Base-by-base conservation (phyloP, 305 asterid genomes). In the Fraxinus nigra region DNA sequence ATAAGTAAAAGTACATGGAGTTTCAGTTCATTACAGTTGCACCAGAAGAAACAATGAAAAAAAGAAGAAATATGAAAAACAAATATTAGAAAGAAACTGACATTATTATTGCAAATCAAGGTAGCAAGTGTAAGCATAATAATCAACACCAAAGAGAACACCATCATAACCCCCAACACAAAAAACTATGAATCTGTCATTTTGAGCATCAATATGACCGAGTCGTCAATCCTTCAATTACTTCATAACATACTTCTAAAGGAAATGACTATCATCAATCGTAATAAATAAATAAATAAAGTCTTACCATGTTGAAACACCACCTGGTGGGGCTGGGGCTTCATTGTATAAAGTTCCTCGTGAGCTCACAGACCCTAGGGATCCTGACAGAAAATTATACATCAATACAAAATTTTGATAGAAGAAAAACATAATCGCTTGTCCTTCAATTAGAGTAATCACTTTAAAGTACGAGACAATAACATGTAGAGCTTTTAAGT, bases 281-380 rank as follows among this genome's bases (percentile, higher is more conserved):
- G 37, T 56, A 72, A 80, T 69, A 69, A 78, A 46, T 13, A 13
- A 46, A 46, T 43, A 56, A 56, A 80, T 40, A 54, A 56, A 80
- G 72, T 80, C 93, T 90, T 87, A 95, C 99, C 99, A 95, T 82
- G 97, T 88, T 80, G 83, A 77, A 85, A 86, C 86, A 82, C 89
- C 93, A 20, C 61, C 83, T 24, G 87, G 74, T 54, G 85, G 77
- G 78, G 86, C 81, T 18, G 87, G 82, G 78, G 38, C 81, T 75
- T 90, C 93, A 78, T 83, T 80, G 87, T 94, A 95, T 88, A 93
- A 85, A 33, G 97, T 92, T 86, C 99, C 99, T 40, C 77, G 88
- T 34, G 91, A 83, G 88, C 95, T 90, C 91, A 95, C 82, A 14
- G 95, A 85, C 70, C 99, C 97, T 73, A 95, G 90, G 75, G 98